Evolutionary conservation across 1,284 basidiomycete species (phyloP).

Genomic region (Paramarasmius palmivorus): DNA sequence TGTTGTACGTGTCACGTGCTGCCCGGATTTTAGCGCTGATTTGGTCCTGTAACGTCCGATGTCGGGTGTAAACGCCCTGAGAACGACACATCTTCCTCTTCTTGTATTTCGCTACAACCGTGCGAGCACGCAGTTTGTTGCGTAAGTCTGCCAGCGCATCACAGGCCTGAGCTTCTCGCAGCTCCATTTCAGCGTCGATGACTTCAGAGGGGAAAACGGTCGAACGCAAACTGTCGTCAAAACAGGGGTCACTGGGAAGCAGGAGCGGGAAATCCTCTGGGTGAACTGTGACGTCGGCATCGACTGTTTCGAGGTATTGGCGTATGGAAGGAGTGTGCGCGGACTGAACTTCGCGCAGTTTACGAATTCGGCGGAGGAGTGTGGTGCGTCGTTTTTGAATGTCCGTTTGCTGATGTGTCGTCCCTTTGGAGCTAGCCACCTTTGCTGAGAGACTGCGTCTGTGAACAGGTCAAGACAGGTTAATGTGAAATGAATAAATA

Average conservation of each 20-base stretch:
- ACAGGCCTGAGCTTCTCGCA: too few species aligned
- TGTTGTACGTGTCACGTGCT: too few species aligned
- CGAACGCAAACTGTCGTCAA: neutral
- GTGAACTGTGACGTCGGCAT: too few species aligned
- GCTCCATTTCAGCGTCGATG: neutral
- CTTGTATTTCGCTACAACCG: too few species aligned
- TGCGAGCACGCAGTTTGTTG: too few species aligned
- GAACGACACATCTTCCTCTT: too few species aligned
- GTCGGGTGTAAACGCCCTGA: too few species aligned
- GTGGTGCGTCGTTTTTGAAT: neutral
- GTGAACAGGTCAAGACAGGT: slow-evolving; percentile 25
- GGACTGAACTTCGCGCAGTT: neutral
- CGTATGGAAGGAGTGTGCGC: neutral
- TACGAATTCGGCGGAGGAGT: neutral
- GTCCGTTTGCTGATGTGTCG: neutral
- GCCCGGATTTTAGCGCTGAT: too few species aligned
- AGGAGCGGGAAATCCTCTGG: neutral
- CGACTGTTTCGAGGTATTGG: too few species aligned
- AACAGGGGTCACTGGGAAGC: neutral
- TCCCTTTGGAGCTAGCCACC: neutral
- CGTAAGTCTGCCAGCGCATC: too few species aligned
- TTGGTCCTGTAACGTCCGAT: too few species aligned
- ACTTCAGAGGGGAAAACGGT: neutral
- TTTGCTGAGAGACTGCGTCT: slow-evolving; percentile 20
- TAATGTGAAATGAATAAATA: too few species aligned